Base-by-base conservation (phyloP, 2,329 filamentous ascomycete genomes). In the Neopestalotiopsis sp. region DNA sequence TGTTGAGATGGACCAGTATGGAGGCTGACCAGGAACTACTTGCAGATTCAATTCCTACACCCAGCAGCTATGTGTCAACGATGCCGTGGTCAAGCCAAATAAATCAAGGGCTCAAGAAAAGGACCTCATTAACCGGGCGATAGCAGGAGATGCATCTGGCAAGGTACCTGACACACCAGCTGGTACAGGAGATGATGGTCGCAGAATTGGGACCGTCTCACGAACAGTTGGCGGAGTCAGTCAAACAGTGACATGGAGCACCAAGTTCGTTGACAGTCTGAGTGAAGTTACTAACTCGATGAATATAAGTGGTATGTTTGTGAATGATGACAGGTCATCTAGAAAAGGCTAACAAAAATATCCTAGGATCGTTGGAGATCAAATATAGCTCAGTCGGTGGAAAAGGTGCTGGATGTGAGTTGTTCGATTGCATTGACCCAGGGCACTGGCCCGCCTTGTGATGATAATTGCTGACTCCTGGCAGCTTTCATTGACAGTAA, bases 31-130 rank as follows among this genome's bases (percentile, higher is more conserved):
- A 20, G 17, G 28, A 9, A 58, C 1, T 12, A 2, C 4, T 14
- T 32, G 5, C n/a, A 61, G 58, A 9, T 61, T 61, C 58, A 61
- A 61, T 9, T 61, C 58, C 7, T 61, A 61, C 17, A 61, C 58
- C 24, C 58, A 61, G 17, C 58, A 61, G 10, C 58, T 61, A 61
- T 61, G 58, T 32, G 58, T 61, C 6, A 61, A 61, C 9, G 58
- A 61, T 20, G 58, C 58, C 24, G 58, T 61, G 14, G 30, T 61
- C 14, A 32, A 40, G 58, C 34, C 58, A 7, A 61, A 61, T 24
- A 12, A 61, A 14, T 7, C n/a, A 12, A 61, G 30, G 17, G 58
- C 58, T 7, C 58, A 61, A 61, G 58, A 61, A 30, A 32, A 13
- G 24, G 58, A 61, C 12, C 58, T 61, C n/a, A 32, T 20, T 10